Evolutionary conservation across 345 rosid genomes (phyloP).

Genomic region (Corchorus olitorius): DNA sequence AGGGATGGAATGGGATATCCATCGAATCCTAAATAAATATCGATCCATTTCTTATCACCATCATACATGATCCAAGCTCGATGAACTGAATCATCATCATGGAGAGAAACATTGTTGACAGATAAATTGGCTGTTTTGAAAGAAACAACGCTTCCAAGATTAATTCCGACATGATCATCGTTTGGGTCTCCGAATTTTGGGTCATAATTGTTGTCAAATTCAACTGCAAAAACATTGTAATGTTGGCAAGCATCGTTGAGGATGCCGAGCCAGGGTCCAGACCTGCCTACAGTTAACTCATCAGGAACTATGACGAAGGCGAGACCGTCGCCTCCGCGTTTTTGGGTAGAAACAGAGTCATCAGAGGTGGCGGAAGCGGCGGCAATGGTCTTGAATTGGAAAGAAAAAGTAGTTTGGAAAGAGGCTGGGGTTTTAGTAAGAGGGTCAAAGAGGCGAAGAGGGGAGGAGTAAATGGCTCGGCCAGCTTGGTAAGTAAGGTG

Average conservation of each 20-base stretch:
- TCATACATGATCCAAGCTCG: constrained; percentile 7
- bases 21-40: neutral
- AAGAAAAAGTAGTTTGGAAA: neutral
- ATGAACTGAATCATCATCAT: neutral
- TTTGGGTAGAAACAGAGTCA: neutral
- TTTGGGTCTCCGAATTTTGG: neutral
- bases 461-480: constrained; percentile 3
- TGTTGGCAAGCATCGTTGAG: neutral
- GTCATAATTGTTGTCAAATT: neutral
- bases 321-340: neutral
- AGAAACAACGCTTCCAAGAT: neutral
- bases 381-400: neutral
- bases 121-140: neutral
- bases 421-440: neutral
- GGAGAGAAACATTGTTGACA: neutral
- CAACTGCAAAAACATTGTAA: neutral
- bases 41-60: neutral
- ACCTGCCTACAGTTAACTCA: neutral
- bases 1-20: neutral
- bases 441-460: neutral
- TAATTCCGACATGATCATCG: neutral
- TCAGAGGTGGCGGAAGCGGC: neutral
- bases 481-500: neutral
- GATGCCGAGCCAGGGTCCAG: constrained; percentile 6
- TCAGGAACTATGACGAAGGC: neutral